A percentile compares a stretch with the other conserved stretches of the same genome.
Conservation (phyloP, 179 eudicot genomes). For the Spinacia oleracea region DNA sequence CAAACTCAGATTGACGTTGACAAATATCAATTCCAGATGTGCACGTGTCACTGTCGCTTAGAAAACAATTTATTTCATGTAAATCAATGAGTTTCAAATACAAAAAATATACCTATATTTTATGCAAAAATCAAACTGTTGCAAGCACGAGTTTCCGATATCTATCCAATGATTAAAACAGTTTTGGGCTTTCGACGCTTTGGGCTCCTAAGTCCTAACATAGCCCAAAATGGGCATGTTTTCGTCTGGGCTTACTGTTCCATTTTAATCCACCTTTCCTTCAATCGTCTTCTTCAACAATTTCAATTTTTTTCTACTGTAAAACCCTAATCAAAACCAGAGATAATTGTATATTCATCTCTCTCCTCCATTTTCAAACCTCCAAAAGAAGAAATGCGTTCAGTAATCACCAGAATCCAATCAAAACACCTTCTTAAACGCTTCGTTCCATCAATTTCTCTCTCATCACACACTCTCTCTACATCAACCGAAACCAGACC, state of each 20-base stretch:
- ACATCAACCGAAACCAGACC: slow-evolving; percentile 40
- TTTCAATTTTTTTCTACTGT: not conserved
- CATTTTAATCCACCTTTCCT: not conserved
- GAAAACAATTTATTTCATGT: too few relatives aligned
- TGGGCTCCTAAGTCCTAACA: too few relatives aligned
- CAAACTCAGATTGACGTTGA: too few relatives aligned
- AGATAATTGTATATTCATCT: not conserved
- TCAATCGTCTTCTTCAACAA: slow-evolving; percentile 8
- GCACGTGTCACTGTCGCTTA: too few relatives aligned
- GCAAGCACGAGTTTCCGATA: too few relatives aligned
- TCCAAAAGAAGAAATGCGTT: slow-evolving; percentile 25
- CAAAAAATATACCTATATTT: too few relatives aligned
- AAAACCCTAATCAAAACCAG: slow-evolving; percentile 28
- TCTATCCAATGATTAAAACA: too few relatives aligned
- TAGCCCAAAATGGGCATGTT: not conserved
- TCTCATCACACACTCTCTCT: slow-evolving; percentile 28
- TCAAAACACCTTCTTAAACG: slow-evolving; percentile 28
- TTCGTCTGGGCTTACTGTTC: not conserved
- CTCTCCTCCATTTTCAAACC: slow-evolving; percentile 10
- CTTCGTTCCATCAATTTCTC: slow-evolving; percentile 20
- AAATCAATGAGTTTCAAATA: too few relatives aligned
- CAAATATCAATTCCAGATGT: too few relatives aligned
- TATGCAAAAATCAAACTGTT: too few relatives aligned
- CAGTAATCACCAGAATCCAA: slow-evolving; percentile 27
- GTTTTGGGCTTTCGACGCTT: too few relatives aligned